Evolutionary conservation across 352 stramenopile species (phyloP), one percentile per base, ranked within the genome.

Genomic region (Peronospora destructor): DNA sequence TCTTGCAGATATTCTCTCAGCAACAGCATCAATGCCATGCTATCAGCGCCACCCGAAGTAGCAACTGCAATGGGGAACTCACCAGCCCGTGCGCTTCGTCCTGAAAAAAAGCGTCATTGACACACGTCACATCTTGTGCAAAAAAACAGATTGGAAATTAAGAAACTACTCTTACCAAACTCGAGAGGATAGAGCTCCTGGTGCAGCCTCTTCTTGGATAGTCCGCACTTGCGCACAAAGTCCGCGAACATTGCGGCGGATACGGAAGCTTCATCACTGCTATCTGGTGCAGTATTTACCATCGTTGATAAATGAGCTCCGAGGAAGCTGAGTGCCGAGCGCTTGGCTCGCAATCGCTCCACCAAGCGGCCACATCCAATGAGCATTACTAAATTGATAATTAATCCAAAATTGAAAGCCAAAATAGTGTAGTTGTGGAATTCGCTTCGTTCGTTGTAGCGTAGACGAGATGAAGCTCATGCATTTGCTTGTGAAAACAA

Each of bases 21-120:
- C 33, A 94, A 45, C 36, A 91, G 68, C 63, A 81, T 76, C 42
- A 94, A 49, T 19, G 83, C 77, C 73, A 91, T 87, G 48, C 80
- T 91, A 53, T 94, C 83, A 1, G 73, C 79, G 6, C 83, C 83
- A 10, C 83, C 83, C 0, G 83, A 94, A 14, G 88, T 47, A 17
- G 78, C 83, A 16, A 91, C 73, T 16, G 81, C 80, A 43, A 90
- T 54, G 10, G 78, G 79, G 44, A 77, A 88, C 26, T 68, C 55
- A n/a, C 38, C 53, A 0, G 32, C 17, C 0, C 30, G 43, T 2
- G 67, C 58, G 10, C 44, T 46, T 28, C 16, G 25, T 10, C 49
- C 57, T 71, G n/a, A 21, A 40, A 35, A 0, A n/a, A 13, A n/a
- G n/a, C n/a, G n/a, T 32, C 13, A 50, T 46, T 39, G 10, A 39